Conservation (phyloP, 345 rosid genomes). For the Luvunga scandens region DNA sequence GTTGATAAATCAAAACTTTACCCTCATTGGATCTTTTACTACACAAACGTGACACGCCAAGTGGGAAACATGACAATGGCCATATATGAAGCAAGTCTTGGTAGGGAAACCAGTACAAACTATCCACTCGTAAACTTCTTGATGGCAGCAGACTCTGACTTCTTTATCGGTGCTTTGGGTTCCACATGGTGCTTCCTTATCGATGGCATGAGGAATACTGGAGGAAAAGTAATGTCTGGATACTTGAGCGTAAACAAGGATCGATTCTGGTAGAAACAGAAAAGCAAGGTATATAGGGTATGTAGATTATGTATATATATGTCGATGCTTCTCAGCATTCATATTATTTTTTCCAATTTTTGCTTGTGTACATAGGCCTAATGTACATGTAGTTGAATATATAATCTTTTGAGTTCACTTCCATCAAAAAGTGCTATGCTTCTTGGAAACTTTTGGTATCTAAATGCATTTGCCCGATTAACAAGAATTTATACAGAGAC, state of each 20-base stretch:
- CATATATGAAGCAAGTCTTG: constrained; percentile 77
- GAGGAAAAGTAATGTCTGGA: constrained; percentile 94
- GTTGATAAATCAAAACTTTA: constrained; percentile 52
- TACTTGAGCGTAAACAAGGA: constrained; percentile 93
- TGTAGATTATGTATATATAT: not conserved
- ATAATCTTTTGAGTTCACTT: not conserved
- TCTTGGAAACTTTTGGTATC: not conserved
- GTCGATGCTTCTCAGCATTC: not conserved
- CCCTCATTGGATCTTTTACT: constrained; percentile 68
- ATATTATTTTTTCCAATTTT: no score
- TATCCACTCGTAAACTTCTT: constrained; percentile 91
- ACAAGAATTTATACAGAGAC: not conserved
- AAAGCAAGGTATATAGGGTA: not conserved
- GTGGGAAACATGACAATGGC: constrained; percentile 83
- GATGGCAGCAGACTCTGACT: constrained; percentile 88
- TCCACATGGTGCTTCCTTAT: constrained; percentile 98
- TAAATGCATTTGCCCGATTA: not conserved
- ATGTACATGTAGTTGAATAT: not conserved
- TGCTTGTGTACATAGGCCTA: not conserved
- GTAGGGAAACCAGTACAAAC: constrained; percentile 88
- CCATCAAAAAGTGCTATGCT: no score
- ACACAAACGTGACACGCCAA: constrained; percentile 77
- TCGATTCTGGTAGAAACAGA: constrained; percentile 70
- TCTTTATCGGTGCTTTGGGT: constrained; percentile 88
- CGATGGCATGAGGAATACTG: constrained; percentile 95